Conservation (phyloP, 1,284 basidiomycete species). For the Gastroboletus turbinatus region DNA sequence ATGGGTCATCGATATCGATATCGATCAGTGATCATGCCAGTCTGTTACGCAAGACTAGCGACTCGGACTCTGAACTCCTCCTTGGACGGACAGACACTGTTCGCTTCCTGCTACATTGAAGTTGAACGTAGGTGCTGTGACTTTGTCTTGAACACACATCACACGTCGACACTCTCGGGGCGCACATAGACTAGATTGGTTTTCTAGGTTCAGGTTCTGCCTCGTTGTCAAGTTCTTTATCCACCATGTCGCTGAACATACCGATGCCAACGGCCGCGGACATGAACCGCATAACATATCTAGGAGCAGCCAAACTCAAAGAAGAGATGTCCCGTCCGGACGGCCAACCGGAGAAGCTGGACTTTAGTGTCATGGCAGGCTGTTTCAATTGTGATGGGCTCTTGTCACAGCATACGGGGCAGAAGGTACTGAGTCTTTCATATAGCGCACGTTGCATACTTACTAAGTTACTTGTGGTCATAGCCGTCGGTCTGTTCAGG, state of each 20-base stretch:
- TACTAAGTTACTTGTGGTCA: background rate
- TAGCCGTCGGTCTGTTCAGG: slow-evolving; percentile 31
- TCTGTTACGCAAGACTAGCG: background rate
- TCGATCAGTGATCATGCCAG: background rate
- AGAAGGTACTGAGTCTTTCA: slow-evolving; percentile 21
- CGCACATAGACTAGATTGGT: background rate
- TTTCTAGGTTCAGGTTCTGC: background rate
- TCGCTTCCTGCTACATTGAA: no score
- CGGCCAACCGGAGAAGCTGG: slow-evolving; percentile 32
- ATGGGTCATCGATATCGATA: slow-evolving; percentile 22
- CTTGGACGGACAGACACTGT: background rate
- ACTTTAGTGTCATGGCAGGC: slow-evolving; percentile 24
- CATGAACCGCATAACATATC: slow-evolving; percentile 30
- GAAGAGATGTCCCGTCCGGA: slow-evolving; percentile 26
- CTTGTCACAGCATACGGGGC: slow-evolving; percentile 7
- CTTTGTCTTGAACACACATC: background rate
- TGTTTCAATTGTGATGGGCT: slow-evolving; percentile 25
- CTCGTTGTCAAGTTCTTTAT: background rate
- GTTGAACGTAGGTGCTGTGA: background rate
- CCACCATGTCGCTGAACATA: slow-evolving; percentile 24
- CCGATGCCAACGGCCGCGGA: slow-evolving; percentile 27
- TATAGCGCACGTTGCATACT: background rate
- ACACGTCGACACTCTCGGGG: background rate
- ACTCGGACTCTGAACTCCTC: background rate
- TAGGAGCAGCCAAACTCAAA: slow-evolving; percentile 30